Evolutionary conservation across 108 stramenopile species (phyloP).

Genomic region (Thalassiosira profunda): DNA sequence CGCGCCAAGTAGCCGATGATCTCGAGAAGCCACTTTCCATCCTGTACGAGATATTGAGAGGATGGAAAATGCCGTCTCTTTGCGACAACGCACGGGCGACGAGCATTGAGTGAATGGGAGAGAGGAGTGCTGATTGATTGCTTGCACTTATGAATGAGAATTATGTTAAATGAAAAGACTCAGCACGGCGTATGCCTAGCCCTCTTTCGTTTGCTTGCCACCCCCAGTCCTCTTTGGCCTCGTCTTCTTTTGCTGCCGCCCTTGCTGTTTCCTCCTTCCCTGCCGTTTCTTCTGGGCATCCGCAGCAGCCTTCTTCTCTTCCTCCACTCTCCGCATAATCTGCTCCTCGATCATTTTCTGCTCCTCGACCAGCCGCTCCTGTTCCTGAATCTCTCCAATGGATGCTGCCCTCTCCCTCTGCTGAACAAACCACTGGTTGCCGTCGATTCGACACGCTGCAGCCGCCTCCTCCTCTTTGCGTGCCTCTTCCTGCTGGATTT

Average conservation of each 20-base stretch:
- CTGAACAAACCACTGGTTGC: constrained; percentile 73
- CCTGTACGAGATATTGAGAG: too few relatives aligned
- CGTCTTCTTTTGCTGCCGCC: constrained; percentile 6
- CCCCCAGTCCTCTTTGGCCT: neutral
- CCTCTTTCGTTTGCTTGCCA: neutral
- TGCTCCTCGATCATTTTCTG: constrained; percentile 75
- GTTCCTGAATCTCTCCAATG: constrained; percentile 69
- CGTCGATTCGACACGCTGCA: constrained; percentile 45
- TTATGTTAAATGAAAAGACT: neutral
- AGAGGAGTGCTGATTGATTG: neutral
- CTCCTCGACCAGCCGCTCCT: constrained; percentile 69
- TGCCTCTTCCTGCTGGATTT: too few relatives aligned
- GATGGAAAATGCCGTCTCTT: too few relatives aligned
- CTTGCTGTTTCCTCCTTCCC: constrained; percentile 12
- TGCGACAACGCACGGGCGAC: too few relatives aligned
- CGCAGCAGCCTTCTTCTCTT: too few relatives aligned
- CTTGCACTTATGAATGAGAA: neutral
- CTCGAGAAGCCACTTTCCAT: too few relatives aligned
- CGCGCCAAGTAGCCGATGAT: too few relatives aligned
- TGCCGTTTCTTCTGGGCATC: constrained; percentile 21
- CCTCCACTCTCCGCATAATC: constrained; percentile 45
- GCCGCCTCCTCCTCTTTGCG: constrained; percentile 71
- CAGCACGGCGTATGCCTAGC: neutral
- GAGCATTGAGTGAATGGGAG: too few relatives aligned
- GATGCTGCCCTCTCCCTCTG: constrained; percentile 82